Evolutionary conservation across 1,284 basidiomycete genomes (phyloP), one percentile per base, ranked within the genome.

Genomic region (Thecaphora thlaspeos): DNA sequence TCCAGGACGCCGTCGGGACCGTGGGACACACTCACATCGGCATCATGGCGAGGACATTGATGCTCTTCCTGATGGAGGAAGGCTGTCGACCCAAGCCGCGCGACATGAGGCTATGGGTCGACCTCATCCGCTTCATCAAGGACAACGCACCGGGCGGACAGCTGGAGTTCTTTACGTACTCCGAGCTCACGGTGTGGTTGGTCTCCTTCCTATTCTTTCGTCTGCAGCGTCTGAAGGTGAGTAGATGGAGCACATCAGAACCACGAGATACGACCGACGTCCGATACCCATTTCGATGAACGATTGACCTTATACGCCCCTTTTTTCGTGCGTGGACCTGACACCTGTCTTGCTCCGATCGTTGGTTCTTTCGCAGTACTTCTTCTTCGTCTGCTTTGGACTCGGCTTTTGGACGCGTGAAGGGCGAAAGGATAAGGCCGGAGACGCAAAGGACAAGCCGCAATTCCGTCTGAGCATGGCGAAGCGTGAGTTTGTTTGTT

Each of bases 61-160:
- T 85, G 23, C 81, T 82, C 3, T 82, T 86, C 66, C 80, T 86
- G 18, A 80, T 86, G 70, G 85, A 86, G 68, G 73, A 80, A 24
- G 66, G 73, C 24, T 82, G 83, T 0, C 81, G 84, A 0, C 85
- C 85, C 2, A 63, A 70, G 14, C 79, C 82, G 2, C 81, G 82
- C 39, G 82, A 85, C 61, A 85, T 85, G 84, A 84, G 84, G 63
- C 80, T 85, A 10, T 86, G 85, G 85, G 85, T 86, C 36, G 84
- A 86, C 70, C 77, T 81, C 36, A 78, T 85, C 37, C 80, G 82
- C n/a, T 85, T 82, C 75, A 68, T 86, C 71, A 86, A 86, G 75
- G 79, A 80, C 12, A 81, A 81, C 34, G 83, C 84, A 1, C 80
- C 80, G 0, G 84, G 83, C 9, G 83, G 84, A 21, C 82, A 82